Evolutionary conservation across 2,329 filamentous ascomycete genomes (phyloP), one percentile per base, ranked within the genome.

Genomic region (Aspergillus felis): DNA sequence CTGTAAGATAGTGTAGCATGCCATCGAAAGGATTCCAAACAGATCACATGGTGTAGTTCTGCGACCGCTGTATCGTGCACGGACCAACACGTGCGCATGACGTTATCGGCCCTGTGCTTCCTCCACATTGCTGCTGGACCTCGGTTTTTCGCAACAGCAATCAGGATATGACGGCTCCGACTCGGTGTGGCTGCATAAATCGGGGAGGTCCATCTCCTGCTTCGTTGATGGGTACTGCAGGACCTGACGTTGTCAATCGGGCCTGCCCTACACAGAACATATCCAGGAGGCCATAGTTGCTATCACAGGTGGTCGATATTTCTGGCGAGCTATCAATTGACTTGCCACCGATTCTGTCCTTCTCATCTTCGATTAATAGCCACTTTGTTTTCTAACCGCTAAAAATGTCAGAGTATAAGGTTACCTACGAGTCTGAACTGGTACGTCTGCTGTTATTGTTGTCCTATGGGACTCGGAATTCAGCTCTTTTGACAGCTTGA

Each of bases 381-480:
- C 14, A 41, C 38, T 38, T 25, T 46, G 24, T 42, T 20, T 22
- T 29, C 20, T 38, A 91, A 75, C 91, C 92, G 51, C 88, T 88
- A 28, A 91, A 12, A 80, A 74, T 92, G 92, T 48, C 85, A 79
- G 35, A 85, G 84, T 55, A 89, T 72, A 65, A 92, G 91, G 70
- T 91, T 85, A 64, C 82, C 86, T 62, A 93, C 82, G 51, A 68
- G 56, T 67, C 67, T 3, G 61, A 69, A 44, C 57, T 69, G 59
- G 67, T 69, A 57, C 14, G 58, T 59, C 14, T 14, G 5, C 1
- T 22, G 22, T 22, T 22, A 22, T 46, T 17, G 28, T 7, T 41
- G 24, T 9, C 4, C 14, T 9, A 44, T 49, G 4, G 1, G n/a
- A 24, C 12, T 8, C 22, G 42, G n/a, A 6, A 4, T 4, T 22